Evolutionary conservation across 148 eudicot genomes (phyloP), one percentile per base, ranked within the genome.

Genomic region (Rhododendron mucronatum): DNA sequence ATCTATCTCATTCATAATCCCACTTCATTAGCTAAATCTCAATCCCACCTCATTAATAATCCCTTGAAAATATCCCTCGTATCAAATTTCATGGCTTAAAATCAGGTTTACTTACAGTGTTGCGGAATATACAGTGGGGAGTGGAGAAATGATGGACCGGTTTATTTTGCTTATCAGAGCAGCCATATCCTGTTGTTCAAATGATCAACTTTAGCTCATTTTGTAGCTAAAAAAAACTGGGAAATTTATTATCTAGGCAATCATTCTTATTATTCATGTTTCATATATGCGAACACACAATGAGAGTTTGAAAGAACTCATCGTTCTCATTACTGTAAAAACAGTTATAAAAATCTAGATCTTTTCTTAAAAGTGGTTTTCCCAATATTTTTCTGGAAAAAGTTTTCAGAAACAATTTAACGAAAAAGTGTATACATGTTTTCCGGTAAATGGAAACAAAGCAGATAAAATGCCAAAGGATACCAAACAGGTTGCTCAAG

Each of bases 131-230:
- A 91, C 89, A 51, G 92, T 90, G 1, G 98, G 99, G 74, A 96
- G 92, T 41, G 98, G 96, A 87, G 99, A 94, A 88, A 96, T 89
- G 47, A 89, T 82, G 84, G 93, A 89, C 88, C 98, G 86, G 83
- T 96, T 96, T 61, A 96, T 95, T 92, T 96, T 96, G 93, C 93
- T 96, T 84, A 96, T 90, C 84, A 96, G 93, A 87, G 94, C 92
- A 51, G 95, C 85, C 95, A 93, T 91, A 86, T 96, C 99, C 99
- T 96, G 93, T 78, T 93, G 91, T 87, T 92, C 96, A 91, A 83
- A 16, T 51, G 44, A 81, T 50, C 20, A 6, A 81, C 3, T 30
- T 57, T 82, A 82, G 33, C 18, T 37, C 84, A 82, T 23, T 82
- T 59, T 82, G 7, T 39, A 39, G 74, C 37, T 11, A 50, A 51